phyloP scores from a whole-genome alignment of 176 grass and related monocot species.

The Dactylis glomerata region DNA sequence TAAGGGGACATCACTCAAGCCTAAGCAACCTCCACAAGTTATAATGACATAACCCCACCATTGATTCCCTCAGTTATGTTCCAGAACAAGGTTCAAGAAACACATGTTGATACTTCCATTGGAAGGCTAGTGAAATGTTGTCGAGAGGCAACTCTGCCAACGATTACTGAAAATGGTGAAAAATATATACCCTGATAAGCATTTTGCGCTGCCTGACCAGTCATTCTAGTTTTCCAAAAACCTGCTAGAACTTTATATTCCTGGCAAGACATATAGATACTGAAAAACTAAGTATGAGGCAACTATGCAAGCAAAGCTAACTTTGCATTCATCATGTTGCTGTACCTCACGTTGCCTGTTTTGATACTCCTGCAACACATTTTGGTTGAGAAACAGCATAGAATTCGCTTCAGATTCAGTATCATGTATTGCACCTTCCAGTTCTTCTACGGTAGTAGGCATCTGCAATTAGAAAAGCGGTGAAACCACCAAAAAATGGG shows the following conservation, averaged over 20 bases:
- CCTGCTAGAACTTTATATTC: neutral
- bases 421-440: constrained; percentile 84
- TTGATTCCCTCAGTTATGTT: neutral
- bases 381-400: constrained; percentile 93
- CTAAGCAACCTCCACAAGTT: neutral
- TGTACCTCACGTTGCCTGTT: constrained; percentile 67
- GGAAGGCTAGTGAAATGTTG: neutral
- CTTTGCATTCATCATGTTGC: neutral
- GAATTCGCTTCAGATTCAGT: constrained; percentile 89
- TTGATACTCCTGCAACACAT: constrained; percentile 92
- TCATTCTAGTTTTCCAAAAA: constrained; percentile 6
- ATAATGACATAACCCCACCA: neutral
- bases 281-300: neutral
- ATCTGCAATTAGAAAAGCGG: constrained; percentile 51
- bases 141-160: neutral
- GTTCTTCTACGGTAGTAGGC: constrained; percentile 67
- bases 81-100: neutral
- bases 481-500: neutral
- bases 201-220: neutral
- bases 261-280: neutral
- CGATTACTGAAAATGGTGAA: neutral
- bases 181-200: neutral
- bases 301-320: constrained; percentile 17
- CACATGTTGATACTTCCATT: neutral
- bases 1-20: neutral